Base-by-base conservation (phyloP, 495 filamentous ascomycete genomes). In the Aspergillus sclerotioniger region DNA sequence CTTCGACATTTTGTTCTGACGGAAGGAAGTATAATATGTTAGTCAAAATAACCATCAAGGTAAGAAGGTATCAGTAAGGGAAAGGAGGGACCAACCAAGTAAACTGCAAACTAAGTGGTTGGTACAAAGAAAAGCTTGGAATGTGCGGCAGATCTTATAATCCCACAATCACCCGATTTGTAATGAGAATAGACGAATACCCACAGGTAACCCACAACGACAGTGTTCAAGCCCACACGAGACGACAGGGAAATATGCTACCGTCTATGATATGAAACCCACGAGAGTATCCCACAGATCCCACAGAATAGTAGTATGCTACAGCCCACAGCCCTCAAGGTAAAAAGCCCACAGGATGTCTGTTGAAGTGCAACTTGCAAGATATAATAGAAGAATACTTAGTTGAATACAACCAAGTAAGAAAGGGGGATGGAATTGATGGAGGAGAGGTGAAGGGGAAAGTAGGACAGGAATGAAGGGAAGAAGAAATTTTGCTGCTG, bases 301-400 rank as follows among this genome's bases (percentile, higher is more conserved):
- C 73, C 72, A 76, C 72, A 69, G 67, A 68, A 76, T 68, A 66
- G 69, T 64, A 64, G 60, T 74, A 75, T 70, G 58, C 68, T 66
- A 73, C 63, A 77, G 73, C 74, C 74, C 71, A 73, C 73, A 79
- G 76, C 76, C 75, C 75, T 76, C 75, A 67, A 69, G 76, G 73
- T 74, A 64, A 68, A 60, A 70, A 76, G 73, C 75, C 75, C 75
- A 73, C 73, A 77, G 68, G 62, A 60, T 74, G 71, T 77, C 74
- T 76, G 69, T 71, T 76, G 68, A 71, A 71, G 72, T 72, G 74
- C 66, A 68, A 51, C 71, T 71, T 66, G 64, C 39, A 64, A 70
- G 70, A 72, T 72, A 76, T 67, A 64, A 60, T 70, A 69, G 67
- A 71, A 68, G 64, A 66, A 67, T 25, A 64, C 65, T 72, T 64